Percentiles rank a stretch among this genome's conserved stretches.
Conservation (phyloP, 345 rosid genomes). For the Sisymbrium altissimum region DNA sequence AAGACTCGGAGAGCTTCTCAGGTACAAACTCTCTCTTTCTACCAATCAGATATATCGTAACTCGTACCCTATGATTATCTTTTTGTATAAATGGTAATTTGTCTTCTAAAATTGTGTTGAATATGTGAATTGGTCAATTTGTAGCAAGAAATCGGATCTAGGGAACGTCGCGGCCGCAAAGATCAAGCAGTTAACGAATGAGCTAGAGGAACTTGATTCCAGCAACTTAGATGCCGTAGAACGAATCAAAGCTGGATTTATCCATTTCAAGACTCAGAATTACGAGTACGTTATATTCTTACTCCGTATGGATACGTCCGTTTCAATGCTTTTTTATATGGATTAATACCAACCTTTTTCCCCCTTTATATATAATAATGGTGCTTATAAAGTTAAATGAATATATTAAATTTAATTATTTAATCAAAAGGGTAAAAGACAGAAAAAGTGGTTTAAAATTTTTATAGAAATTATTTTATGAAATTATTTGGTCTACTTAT, state of each 20-base stretch:
- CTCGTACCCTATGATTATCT: not conserved
- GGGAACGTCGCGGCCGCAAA: constrained; percentile 68
- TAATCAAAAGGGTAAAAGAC: not conserved
- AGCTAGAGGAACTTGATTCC: constrained; percentile 50
- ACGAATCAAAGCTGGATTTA: constrained; percentile 68
- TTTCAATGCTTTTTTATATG: not conserved
- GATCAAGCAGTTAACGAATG: constrained; percentile 70
- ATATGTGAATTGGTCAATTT: constrained; percentile 7
- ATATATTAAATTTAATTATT: not conserved
- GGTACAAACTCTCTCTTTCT: constrained; percentile 8
- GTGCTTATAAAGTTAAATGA: not conserved
- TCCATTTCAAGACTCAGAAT: constrained; percentile 69
- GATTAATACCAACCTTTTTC: not conserved
- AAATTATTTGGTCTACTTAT: not conserved
- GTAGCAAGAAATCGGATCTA: constrained; percentile 64
- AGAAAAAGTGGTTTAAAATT: not conserved
- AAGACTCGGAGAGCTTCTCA: constrained; percentile 25
- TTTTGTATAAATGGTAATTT: not conserved
- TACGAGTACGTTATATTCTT: constrained; percentile 53
- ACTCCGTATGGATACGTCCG: not conserved
- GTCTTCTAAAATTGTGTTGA: not conserved
- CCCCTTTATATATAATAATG: not conserved
- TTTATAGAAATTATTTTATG: not conserved
- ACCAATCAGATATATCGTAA: not conserved
- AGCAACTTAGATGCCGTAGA: constrained; percentile 48